A percentile compares a stretch with the other conserved stretches of the same genome.
Evolutionary conservation across 164 flowering plant species (phyloP).

Genomic region (Stephania yunnanensis): DNA sequence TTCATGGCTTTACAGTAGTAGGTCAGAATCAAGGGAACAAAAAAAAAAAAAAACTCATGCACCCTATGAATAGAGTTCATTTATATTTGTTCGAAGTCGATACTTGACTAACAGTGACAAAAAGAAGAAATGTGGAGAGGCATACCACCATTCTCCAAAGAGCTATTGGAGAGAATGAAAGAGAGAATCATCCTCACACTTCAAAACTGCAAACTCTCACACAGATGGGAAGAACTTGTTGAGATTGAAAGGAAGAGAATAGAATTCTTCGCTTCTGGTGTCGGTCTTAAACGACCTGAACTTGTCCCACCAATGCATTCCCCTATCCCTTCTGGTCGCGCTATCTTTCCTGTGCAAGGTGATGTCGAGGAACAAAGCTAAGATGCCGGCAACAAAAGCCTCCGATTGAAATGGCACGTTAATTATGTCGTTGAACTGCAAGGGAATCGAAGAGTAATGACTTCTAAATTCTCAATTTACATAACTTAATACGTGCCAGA

Average conservation of each 20-base stretch:
- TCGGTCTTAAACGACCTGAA: constrained; percentile 72
- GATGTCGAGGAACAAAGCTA: constrained; percentile 74
- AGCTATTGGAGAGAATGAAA: constrained; percentile 9
- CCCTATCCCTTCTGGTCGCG: constrained; percentile 70
- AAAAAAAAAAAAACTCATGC: constrained; percentile 13
- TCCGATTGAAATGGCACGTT: constrained; percentile 83
- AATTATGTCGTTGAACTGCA: constrained; percentile 87
- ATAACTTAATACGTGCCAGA: neutral
- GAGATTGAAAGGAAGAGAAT: constrained; percentile 85
- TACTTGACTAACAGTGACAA: neutral
- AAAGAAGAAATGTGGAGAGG: constrained; percentile 1
- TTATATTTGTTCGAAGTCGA: constrained; percentile 15
- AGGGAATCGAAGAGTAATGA: neutral
- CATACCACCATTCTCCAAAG: constrained; percentile 3
- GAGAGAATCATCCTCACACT: neutral
- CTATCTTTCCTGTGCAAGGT: constrained; percentile 60
- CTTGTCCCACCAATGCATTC: constrained; percentile 95
- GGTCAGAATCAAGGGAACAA: constrained; percentile 7
- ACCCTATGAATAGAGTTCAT: constrained; percentile 17
- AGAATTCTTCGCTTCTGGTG: constrained; percentile 84
- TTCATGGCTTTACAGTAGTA: constrained; percentile 23
- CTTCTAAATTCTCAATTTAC: neutral
- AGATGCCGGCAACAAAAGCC: constrained; percentile 75
- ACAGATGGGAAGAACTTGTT: constrained; percentile 94
- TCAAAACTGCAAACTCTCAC: constrained; percentile 23